A percentile compares a stretch with the other conserved stretches of the same genome.
phyloP scores from a whole-genome alignment of 225 moss, liverwort and hornwort species.

The Straminergon stramineum region DNA sequence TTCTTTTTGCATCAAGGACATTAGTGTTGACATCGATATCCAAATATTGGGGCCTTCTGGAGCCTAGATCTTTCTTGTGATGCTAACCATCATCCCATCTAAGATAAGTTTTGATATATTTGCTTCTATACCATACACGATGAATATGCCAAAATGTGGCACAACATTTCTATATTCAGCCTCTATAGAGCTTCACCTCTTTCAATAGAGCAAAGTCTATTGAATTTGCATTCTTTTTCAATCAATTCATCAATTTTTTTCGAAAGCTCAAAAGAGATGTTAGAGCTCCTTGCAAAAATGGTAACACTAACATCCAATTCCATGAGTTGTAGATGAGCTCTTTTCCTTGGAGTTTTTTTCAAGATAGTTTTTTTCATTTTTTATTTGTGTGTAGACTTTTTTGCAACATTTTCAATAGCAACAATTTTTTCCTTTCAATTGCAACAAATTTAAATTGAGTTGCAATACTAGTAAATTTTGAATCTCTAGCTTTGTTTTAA shows the following conservation, averaged over 20 bases:
- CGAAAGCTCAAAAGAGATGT: fast-evolving
- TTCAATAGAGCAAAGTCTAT: not conserved
- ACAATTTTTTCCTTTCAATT: fast-evolving
- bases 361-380: fast-evolving
- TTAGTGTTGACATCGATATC: no score
- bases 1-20: no score
- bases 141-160: fast-evolving
- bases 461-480: no score
- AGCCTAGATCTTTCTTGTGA: not conserved
- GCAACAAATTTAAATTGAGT: no score
- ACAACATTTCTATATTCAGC: not conserved
- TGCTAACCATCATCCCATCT: not conserved
- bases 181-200: fast-evolving
- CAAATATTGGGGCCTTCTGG: no score
- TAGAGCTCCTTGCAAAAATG: fast-evolving
- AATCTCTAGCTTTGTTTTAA: not conserved
- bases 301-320: not conserved
- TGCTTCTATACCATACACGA: not conserved
- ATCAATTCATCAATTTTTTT: not conserved
- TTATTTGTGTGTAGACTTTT: fast-evolving
- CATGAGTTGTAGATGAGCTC: fast-evolving
- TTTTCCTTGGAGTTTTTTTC: not conserved
- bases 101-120: not conserved
- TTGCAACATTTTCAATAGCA: no score
- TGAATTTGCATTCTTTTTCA: fast-evolving